Conservation (phyloP, 2,329 filamentous ascomycete genomes). For the Fusarium austroafricanum region DNA sequence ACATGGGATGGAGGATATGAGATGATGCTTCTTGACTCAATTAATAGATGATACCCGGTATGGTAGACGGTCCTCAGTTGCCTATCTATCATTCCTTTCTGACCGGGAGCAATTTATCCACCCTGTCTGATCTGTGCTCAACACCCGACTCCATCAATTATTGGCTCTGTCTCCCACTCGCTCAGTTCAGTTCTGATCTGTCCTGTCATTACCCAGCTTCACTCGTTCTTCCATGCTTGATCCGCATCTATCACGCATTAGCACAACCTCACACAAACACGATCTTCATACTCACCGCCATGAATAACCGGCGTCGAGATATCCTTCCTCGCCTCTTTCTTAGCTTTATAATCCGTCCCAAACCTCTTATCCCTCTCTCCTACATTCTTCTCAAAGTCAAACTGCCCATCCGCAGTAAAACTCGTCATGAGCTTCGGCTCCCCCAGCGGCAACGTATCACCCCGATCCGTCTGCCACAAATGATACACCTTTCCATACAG, state of each 20-base stretch:
- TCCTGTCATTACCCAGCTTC: rapidly evolving
- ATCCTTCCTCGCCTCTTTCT: constrained; percentile 57
- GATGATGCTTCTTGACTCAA: not conserved
- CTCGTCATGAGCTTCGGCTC: constrained; percentile 67
- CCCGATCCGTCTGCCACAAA: constrained; percentile 85
- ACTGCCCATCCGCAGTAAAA: constrained; percentile 61
- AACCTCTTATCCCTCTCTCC: constrained; percentile 60
- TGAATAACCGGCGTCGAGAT: constrained; percentile 58
- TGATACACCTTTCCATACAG: constrained; percentile 89
- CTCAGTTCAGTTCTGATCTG: rapidly evolving
- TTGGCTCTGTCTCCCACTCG: too few species aligned
- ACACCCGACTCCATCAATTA: too few species aligned
- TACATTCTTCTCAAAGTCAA: constrained; percentile 59
- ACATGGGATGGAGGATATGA: not conserved
- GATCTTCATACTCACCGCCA: constrained; percentile 47
- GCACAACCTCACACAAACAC: not conserved
- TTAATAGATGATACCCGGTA: constrained; percentile 33
- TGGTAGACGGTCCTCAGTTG: constrained; percentile 1
- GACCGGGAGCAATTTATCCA: rapidly evolving
- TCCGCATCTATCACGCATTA: constrained; percentile 39
- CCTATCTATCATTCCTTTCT: not conserved
- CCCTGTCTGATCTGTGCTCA: too few species aligned
- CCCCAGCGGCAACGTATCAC: constrained; percentile 67
- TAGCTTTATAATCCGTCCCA: constrained; percentile 58
- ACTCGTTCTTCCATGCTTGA: constrained; percentile 38